A percentile compares a stretch with the other conserved stretches of the same genome.
These are phyloP conservation scores for Mycena galericulata DNA, from an alignment of 768 basidiomycete species.

Conservation along the genomic window DNA sequence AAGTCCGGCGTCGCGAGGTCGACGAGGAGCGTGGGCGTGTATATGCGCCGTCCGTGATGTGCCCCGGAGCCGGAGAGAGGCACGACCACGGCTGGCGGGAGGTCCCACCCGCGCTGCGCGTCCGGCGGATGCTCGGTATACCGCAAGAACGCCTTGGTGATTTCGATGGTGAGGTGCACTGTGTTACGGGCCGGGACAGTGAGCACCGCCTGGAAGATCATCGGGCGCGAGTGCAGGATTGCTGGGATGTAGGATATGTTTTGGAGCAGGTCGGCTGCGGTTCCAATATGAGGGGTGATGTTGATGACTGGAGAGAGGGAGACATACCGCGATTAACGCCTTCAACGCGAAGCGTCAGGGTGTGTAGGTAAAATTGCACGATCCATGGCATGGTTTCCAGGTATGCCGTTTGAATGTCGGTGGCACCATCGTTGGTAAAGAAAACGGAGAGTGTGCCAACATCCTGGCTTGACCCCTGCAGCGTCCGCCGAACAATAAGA, in stretches of 20 bases:
- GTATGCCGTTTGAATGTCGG: slow-evolving; percentile 69
- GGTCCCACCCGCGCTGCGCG: slow-evolving; percentile 94
- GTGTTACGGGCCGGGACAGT: slow-evolving; percentile 76
- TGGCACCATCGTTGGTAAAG: slow-evolving; percentile 68
- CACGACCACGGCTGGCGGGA: slow-evolving; percentile 80
- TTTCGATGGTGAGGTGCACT: slow-evolving; percentile 75
- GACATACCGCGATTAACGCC: slow-evolving; percentile 60
- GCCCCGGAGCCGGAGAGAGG: slow-evolving; percentile 43
- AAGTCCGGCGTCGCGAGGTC: slow-evolving; percentile 99
- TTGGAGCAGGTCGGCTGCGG: slow-evolving; percentile 71
- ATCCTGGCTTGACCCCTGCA: slow-evolving; percentile 82
- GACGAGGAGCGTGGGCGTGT: slow-evolving; percentile 85
- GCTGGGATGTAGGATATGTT: slow-evolving; percentile 77
- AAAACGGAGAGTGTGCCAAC: slow-evolving; percentile 77
- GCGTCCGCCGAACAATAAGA: slow-evolving; percentile 74
- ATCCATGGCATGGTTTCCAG: slow-evolving; percentile 96
- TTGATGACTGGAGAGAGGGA: background rate
- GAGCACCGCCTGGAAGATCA: slow-evolving; percentile 79
- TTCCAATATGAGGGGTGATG: background rate
- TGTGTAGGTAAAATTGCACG: slow-evolving; percentile 89
- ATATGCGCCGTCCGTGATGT: slow-evolving; percentile 57
- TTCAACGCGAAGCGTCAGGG: slow-evolving; percentile 66
- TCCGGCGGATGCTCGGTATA: slow-evolving; percentile 98
- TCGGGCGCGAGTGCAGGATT: slow-evolving; percentile 77
- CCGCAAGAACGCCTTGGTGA: slow-evolving; percentile 86